Evolutionary conservation across 257 asterid genomes (phyloP).

Genomic region (Thymus quinquecostatus): DNA sequence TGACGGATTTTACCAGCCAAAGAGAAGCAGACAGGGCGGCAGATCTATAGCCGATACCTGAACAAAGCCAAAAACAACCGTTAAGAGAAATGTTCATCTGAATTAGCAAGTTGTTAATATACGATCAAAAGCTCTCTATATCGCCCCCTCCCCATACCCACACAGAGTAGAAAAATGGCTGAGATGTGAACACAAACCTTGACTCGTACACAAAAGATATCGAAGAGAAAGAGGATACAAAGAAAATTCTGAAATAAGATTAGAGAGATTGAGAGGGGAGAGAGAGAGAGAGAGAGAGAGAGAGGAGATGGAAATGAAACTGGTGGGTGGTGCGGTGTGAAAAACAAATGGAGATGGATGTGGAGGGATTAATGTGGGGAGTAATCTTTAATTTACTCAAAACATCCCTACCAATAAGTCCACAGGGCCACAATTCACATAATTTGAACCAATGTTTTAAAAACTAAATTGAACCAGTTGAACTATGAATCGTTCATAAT

Average conservation of each 20-base stretch:
- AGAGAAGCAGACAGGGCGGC: slow-evolving; percentile 50
- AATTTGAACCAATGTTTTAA: too few relatives aligned
- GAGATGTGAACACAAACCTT: slow-evolving; percentile 42
- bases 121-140: slow-evolving; percentile 30
- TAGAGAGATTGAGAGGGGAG: neutral
- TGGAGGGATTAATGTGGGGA: slow-evolving; percentile 51
- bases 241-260: slow-evolving; percentile 12
- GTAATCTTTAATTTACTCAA: slow-evolving; percentile 48
- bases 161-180: slow-evolving; percentile 20
- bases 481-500: too few relatives aligned
- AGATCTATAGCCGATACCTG: slow-evolving; percentile 77
- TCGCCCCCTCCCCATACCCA: slow-evolving; percentile 20
- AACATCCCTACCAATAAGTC: slow-evolving; percentile 41
- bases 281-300: too few relatives aligned
- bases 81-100: slow-evolving; percentile 26
- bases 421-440: slow-evolving; percentile 39
- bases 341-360: slow-evolving; percentile 37
- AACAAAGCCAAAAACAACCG: slow-evolving; percentile 41
- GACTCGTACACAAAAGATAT: slow-evolving; percentile 28
- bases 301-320: slow-evolving; percentile 39
- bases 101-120: slow-evolving; percentile 26
- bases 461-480: too few relatives aligned
- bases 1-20: slow-evolving; percentile 48
- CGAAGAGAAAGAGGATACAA: slow-evolving; percentile 21
- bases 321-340: slow-evolving; percentile 48